Evolutionary conservation across 129 eudicot species (phyloP), one percentile per base, ranked within the genome.

Genomic region (Flaveria trinervia): DNA sequence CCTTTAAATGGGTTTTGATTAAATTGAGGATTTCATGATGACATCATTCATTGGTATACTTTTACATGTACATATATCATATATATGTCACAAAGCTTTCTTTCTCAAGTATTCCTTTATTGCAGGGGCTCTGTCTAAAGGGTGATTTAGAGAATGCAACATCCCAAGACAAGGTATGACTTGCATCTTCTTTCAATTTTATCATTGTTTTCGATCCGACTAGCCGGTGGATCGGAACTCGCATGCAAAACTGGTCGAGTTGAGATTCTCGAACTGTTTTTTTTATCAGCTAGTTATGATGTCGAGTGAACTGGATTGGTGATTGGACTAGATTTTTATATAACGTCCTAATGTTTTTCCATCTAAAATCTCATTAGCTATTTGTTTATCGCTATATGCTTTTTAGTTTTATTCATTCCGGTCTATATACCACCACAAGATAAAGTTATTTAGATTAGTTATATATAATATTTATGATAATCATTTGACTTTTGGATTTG

Each of bases 81-180:
- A 23, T 23, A 23, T 77, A 77, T 68, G 43, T 23, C 55, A 77
- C 17, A 57, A 65, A 55, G 57, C 48, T 39, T 83, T 81, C 74
- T 73, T 77, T 65, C 85, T 78, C 68, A 81, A 82, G 65, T 48
- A 72, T 77, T 76, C 55, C 69, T 71, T 83, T 82, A 76, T 76
- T 77, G 67, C 36, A 73, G 72, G 69, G 46, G 71, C 61, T 46
- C 76, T 70, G 18, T 28, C 74, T 48, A 39, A 65, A 70, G 74
- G 69, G 80, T 70, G 76, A 61, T 45, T 76, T 59, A 77, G 81
- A 73, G 76, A 73, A 92, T 92, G 97, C 93, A 89, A 81, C 81
- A 93, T 51, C 74, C 93, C 70, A 92, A 86, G 28, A 77, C 88
- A 71, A 89, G 97, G 97, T 92, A 85, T 66, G 74, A 25, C n/a